Evolutionary conservation across 78 protist species (phyloP).

Genomic region (Cavenderia fasciculata): DNA sequence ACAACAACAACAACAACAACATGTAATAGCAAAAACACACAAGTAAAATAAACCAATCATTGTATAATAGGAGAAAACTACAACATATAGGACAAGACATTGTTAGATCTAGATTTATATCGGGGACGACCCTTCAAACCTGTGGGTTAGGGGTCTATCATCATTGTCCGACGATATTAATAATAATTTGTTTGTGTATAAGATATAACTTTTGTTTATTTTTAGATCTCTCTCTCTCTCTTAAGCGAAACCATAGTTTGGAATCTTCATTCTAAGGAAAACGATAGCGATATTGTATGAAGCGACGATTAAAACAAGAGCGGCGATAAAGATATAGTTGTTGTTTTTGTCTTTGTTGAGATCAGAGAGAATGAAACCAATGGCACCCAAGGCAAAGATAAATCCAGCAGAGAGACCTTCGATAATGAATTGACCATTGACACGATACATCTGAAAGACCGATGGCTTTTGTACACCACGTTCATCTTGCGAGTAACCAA

Average conservation of each 20-base stretch:
- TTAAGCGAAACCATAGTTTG: conserved; percentile 76
- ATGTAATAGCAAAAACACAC: no score
- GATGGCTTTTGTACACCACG: conserved; percentile 49
- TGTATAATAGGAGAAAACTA: no score
- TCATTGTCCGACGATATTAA: no score
- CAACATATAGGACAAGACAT: no score
- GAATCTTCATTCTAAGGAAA: conserved; percentile 80
- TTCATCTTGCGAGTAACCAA: conserved; percentile 79
- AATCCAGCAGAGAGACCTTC: conserved; percentile 88
- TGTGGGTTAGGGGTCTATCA: no score
- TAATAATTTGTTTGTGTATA: no score
- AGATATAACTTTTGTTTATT: no score
- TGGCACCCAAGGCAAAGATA: conserved; percentile 81
- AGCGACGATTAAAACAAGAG: conserved; percentile 47
- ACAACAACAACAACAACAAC: no score
- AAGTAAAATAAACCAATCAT: no score
- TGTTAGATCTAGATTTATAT: no score
- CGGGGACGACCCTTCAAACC: no score
- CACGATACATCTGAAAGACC: conserved; percentile 81
- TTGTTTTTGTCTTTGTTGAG: conserved; percentile 35
- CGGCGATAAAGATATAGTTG: conserved; percentile 51
- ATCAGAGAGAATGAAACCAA: conserved; percentile 84
- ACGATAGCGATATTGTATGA: conserved; percentile 79
- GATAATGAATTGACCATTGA: conserved; percentile 88
- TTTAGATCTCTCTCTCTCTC: background rate